Conservation (phyloP, 495 filamentous ascomycete genomes). For the Penicillium flavigenum region DNA sequence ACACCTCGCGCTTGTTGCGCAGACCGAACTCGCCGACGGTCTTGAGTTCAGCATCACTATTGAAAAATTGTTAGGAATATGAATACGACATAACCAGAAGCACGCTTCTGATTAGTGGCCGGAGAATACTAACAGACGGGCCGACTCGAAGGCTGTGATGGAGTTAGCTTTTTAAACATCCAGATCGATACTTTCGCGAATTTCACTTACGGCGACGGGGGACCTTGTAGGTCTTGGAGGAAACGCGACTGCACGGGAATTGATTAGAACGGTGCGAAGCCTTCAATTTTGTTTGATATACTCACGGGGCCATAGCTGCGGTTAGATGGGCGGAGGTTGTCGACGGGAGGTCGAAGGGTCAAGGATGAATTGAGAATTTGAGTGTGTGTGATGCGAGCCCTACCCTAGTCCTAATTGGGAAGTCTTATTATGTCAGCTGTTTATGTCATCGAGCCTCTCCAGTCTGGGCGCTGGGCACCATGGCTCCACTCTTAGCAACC, state of each 20-base stretch:
- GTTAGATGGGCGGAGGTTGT: conserved; percentile 8
- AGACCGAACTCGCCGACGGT: conserved; percentile 98
- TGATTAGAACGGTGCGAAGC: conserved; percentile 36
- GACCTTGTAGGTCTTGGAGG: conserved; percentile 99
- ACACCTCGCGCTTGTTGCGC: conserved; percentile 99
- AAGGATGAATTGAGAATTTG: conserved; percentile 5
- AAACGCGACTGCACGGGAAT: conserved; percentile 54
- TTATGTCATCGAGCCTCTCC: not conserved
- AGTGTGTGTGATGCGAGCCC: conserved; percentile 5
- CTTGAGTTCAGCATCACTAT: conserved; percentile 98
- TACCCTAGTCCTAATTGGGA: conserved; percentile 1
- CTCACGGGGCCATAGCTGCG: conserved; percentile 58
- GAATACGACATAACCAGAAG: conserved; percentile 88
- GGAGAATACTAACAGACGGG: conserved; percentile 94
- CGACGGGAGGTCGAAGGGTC: conserved; percentile 12
- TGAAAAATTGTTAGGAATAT: conserved; percentile 41
- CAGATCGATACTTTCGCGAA: conserved; percentile 17
- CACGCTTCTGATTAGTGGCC: conserved; percentile 98
- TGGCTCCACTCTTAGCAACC: not conserved
- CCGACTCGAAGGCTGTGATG: conserved; percentile 83
- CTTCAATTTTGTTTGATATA: conserved; percentile 22
- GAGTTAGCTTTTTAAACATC: conserved; percentile 35
- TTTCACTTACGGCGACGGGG: conserved; percentile 62
- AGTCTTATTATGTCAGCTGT: not conserved
- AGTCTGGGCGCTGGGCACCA: not conserved